A percentile compares a stretch with the other conserved stretches of the same genome.
These are phyloP conservation scores for Coniferiporia sulphurascens DNA, from an alignment of 1,284 basidiomycete genomes.

Conservation along the genomic window DNA sequence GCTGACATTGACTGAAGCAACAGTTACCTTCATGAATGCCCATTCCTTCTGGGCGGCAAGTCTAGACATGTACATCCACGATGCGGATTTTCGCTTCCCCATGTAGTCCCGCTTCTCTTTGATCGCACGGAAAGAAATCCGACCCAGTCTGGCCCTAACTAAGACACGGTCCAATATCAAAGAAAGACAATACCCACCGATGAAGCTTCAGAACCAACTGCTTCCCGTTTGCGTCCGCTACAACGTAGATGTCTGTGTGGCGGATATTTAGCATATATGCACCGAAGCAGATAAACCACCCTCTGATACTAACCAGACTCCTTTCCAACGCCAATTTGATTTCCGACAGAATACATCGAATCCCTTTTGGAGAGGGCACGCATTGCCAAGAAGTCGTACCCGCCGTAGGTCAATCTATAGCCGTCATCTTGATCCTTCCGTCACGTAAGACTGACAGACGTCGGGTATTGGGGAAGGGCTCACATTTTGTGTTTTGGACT, in stretches of 20 bases:
- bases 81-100: constrained; percentile 91
- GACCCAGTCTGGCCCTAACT: constrained; percentile 67
- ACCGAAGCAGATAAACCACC: background rate
- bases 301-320: constrained; percentile 67
- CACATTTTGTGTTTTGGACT: constrained; percentile 91
- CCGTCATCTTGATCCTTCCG: constrained; percentile 73
- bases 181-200: constrained; percentile 44
- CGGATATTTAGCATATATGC: background rate
- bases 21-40: constrained; percentile 91
- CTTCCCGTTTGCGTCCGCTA: constrained; percentile 78
- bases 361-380: constrained; percentile 89
- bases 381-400: constrained; percentile 95
- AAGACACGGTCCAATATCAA: constrained; percentile 10
- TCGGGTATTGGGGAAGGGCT: constrained; percentile 22
- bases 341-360: constrained; percentile 84
- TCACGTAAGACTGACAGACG: constrained; percentile 5
- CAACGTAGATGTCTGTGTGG: constrained; percentile 82
- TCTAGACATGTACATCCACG: constrained; percentile 99
- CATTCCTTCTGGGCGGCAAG: constrained; percentile 96
- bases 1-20: background rate
- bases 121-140: constrained; percentile 94
- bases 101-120: constrained; percentile 97
- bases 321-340: constrained; percentile 98
- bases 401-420: constrained; percentile 95
- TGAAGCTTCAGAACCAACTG: constrained; percentile 92